These are phyloP conservation scores for Trypanosomatidae sp. DNA, from an alignment of 208 protist genomes.

Conservation along the genomic window DNA sequence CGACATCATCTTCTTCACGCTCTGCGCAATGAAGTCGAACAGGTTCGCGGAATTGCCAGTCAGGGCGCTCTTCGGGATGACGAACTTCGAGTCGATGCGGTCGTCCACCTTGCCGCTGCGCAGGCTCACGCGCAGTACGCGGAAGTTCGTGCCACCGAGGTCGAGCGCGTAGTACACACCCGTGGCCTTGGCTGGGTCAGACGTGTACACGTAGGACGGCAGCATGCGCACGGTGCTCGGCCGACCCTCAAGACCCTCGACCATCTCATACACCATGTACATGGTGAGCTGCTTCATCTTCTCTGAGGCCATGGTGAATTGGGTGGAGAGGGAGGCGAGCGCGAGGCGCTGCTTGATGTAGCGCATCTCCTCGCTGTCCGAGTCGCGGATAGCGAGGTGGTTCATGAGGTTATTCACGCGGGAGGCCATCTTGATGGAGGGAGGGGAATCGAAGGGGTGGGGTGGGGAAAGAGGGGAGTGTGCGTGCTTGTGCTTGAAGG, in stretches of 20 bases:
- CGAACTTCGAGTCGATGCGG: slow-evolving; percentile 46
- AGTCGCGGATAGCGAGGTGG: slow-evolving; percentile 68
- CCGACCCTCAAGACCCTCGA: slow-evolving; percentile 75
- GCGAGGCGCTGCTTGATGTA: slow-evolving; percentile 77
- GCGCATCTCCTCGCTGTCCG: slow-evolving; percentile 61
- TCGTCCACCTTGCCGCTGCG: slow-evolving; percentile 47
- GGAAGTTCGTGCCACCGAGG: slow-evolving; percentile 92
- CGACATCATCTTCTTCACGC: slow-evolving; percentile 65
- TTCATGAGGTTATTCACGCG: slow-evolving; percentile 78
- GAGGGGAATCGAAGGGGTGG: neutral
- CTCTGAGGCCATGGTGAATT: slow-evolving; percentile 60
- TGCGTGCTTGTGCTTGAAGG: neutral
- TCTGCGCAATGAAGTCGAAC: slow-evolving; percentile 88
- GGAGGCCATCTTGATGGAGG: slow-evolving; percentile 41
- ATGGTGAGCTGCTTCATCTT: slow-evolving; percentile 67
- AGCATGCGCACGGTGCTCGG: slow-evolving; percentile 83
- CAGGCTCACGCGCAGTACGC: slow-evolving; percentile 73
- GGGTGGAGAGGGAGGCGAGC: slow-evolving; percentile 58
- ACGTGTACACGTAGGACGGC: slow-evolving; percentile 82
- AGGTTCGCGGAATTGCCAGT: slow-evolving; percentile 57
- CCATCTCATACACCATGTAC: slow-evolving; percentile 87
- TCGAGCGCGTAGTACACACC: slow-evolving; percentile 90
- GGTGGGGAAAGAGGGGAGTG: neutral
- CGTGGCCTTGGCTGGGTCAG: slow-evolving; percentile 43
- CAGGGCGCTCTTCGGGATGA: slow-evolving; percentile 58